A percentile compares a stretch with the other conserved stretches of the same genome.
These are phyloP conservation scores for Xylaria nigripes DNA, from an alignment of 495 filamentous ascomycete species.

Conservation along the genomic window DNA sequence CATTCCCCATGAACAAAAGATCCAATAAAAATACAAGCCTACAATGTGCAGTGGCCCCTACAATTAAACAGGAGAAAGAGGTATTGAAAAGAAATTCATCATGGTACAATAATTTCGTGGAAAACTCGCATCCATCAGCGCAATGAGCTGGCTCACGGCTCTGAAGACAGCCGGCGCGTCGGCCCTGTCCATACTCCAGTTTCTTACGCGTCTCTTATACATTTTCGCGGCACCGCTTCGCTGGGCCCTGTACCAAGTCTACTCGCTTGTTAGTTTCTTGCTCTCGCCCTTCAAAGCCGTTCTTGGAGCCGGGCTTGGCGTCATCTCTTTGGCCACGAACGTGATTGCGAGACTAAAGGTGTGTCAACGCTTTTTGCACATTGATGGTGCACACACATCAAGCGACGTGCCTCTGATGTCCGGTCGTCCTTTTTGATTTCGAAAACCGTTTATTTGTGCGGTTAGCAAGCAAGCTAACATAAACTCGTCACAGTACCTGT, in stretches of 20 bases:
- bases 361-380: constrained; percentile 15
- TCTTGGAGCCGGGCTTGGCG: constrained; percentile 20
- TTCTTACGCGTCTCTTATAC: constrained; percentile 20
- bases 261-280: constrained; percentile 25
- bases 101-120: not conserved
- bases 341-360: constrained; percentile 59
- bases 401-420: too few species aligned
- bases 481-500: constrained; percentile 43
- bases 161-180: constrained; percentile 23
- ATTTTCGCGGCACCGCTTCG: constrained; percentile 29
- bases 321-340: constrained; percentile 18
- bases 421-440: not conserved
- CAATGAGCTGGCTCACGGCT: constrained; percentile 14
- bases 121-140: not conserved
- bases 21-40: too few species aligned
- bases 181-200: constrained; percentile 20
- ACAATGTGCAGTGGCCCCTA: too few species aligned
- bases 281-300: constrained; percentile 31
- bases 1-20: too few species aligned
- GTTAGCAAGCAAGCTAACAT: constrained; percentile 17
- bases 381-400: constrained; percentile 4
- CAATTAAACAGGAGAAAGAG: not conserved
- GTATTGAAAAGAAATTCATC: not conserved
- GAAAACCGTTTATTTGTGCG: not conserved
- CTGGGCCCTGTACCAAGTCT: constrained; percentile 28